A percentile compares a stretch with the other conserved stretches of the same genome.
Evolutionary conservation across 2,329 filamentous ascomycete species (phyloP).

Genomic region (Ophiognomonia clavigignenti-juglandacearum): DNA sequence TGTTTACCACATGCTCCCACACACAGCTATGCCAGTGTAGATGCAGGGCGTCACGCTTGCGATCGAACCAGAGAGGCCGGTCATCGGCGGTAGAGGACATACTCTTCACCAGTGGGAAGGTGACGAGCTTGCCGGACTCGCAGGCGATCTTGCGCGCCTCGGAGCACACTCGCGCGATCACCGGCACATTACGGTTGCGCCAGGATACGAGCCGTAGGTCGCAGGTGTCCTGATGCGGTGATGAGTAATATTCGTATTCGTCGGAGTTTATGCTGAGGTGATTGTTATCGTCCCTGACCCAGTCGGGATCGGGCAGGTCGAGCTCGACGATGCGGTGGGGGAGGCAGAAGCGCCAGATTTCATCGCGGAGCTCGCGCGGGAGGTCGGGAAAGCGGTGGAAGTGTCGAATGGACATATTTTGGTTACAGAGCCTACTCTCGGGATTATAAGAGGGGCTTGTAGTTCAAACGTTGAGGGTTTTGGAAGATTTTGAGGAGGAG

Average conservation of each 20-base stretch:
- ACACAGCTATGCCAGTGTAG: background rate
- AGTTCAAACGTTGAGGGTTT: too few relatives aligned
- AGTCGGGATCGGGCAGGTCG: background rate
- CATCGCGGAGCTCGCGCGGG: background rate
- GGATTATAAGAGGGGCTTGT: too few relatives aligned
- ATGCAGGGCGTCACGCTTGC: background rate
- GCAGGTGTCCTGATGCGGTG: background rate
- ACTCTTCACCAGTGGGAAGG: too few relatives aligned
- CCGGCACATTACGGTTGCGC: background rate
- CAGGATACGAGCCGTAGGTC: background rate
- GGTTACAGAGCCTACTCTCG: too few relatives aligned
- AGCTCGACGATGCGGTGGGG: background rate
- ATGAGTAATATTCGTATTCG: too few relatives aligned
- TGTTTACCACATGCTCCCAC: background rate
- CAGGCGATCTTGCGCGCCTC: conserved; percentile 1
- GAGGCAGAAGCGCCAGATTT: background rate
- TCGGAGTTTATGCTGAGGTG: too few relatives aligned
- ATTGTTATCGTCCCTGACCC: too few relatives aligned
- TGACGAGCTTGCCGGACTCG: background rate
- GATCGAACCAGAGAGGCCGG: background rate
- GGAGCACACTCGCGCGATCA: conserved; percentile 2
- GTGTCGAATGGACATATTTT: too few relatives aligned
- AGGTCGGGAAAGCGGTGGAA: background rate
- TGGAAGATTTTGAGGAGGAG: too few relatives aligned
- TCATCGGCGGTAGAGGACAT: background rate